phyloP scores from a whole-genome alignment of 1,284 basidiomycete species.

The Ganoderma sp. region DNA sequence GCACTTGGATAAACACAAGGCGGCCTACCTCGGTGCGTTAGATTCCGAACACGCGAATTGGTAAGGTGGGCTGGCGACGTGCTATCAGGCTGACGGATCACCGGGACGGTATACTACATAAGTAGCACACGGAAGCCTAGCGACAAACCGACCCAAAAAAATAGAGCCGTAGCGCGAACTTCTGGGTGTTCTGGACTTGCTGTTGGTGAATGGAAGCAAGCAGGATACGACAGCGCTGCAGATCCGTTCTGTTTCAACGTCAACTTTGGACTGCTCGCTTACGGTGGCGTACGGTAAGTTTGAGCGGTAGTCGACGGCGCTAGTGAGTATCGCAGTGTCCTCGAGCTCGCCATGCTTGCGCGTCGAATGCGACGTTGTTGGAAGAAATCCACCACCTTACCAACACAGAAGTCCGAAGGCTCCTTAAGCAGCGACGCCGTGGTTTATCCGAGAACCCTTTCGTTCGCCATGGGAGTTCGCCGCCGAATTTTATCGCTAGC shows the following conservation, averaged over 20 bases:
- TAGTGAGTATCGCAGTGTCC: background rate
- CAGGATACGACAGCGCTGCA: background rate
- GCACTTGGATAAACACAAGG: background rate
- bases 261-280: background rate
- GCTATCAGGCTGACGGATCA: background rate
- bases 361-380: background rate
- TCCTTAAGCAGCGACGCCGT: background rate
- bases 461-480: background rate
- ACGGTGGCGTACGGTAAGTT: background rate
- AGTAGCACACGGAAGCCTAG: background rate
- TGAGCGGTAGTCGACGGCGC: background rate
- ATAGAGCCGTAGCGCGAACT: background rate
- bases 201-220: background rate
- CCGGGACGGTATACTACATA: background rate
- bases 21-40: background rate
- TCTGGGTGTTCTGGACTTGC: background rate
- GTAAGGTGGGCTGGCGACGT: background rate
- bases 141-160: background rate
- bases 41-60: background rate
- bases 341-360: background rate
- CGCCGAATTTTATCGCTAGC: background rate
- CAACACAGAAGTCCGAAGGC: background rate
- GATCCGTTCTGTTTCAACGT: background rate
- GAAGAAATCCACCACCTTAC: background rate
- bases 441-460: background rate